Evolutionary conservation across 441 rosid species (phyloP), one percentile per base, ranked within the genome.

Genomic region (Adansonia madagascariensis): DNA sequence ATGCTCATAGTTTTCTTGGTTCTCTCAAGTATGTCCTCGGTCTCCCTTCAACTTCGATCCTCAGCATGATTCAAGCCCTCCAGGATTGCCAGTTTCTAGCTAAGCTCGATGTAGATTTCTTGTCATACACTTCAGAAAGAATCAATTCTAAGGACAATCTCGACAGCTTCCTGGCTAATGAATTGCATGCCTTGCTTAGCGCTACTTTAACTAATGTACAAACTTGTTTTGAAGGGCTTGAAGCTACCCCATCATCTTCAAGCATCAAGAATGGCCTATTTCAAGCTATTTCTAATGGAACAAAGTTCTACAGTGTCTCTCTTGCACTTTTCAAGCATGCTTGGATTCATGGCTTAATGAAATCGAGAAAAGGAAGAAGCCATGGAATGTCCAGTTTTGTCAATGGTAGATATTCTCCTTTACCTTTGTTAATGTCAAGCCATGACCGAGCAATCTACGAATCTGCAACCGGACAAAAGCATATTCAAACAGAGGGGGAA

Each of bases 201-300:
- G 94, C 97, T n/a, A 74, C 85, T 24, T 74, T 91, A 65, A 90
- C 94, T 6, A 89, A 91, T 74, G 67, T 80, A 27, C 81, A 89
- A 70, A 89, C 94, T 1, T 91, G 94, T 63, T 60, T 84, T 1
- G 90, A 90, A 8, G 85, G 87, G 4, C 74, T 89, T 39, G 75
- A 74, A 17, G 57, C 31, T 0, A 44, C 80, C 0, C 79, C 66
- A 6, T 44, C 81, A 14, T 75, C 55, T n/a, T 65, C 80, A 11
- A 64, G 47, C 5, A 50, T 75, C 3, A 27, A 20, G 41, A 24
- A 74, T 2, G 73, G 53, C 1, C 31, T 88, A 15, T 46, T 79
- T 0, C 39, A 52, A 3, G 73, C 73, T 35, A 78, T 87, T 7
- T 60, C 73, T 0, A 74, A 84, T 9, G 90, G 86, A 65, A 83